Evolutionary conservation across 306 rosid genomes (phyloP).

Genomic region (Crataegus laevigata): DNA sequence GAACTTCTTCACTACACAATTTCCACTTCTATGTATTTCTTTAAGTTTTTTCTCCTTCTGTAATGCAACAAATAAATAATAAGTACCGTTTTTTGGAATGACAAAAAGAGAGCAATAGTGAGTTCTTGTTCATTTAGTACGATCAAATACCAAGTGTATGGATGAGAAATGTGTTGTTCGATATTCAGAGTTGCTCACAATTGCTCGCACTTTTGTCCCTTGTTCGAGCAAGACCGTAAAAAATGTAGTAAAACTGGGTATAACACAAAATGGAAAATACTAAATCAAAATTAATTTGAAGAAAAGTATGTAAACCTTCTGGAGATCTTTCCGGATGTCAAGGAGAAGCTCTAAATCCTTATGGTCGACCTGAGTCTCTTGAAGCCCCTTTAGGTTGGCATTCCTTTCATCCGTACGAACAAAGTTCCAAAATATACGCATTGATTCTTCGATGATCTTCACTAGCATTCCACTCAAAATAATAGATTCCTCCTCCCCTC

Average conservation of each 20-base stretch:
- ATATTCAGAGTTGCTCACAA: too few species aligned
- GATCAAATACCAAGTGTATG: not conserved
- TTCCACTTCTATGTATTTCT: slow-evolving; percentile 59
- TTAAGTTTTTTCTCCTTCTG: slow-evolving; percentile 67
- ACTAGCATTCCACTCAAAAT: slow-evolving; percentile 32
- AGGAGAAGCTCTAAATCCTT: slow-evolving; percentile 29
- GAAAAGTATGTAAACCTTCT: slow-evolving; percentile 40
- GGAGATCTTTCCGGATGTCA: slow-evolving; percentile 36
- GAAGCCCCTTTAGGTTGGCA: slow-evolving; percentile 26
- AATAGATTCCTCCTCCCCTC: slow-evolving; percentile 28
- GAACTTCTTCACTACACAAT: slow-evolving; percentile 68
- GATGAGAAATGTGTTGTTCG: not conserved
- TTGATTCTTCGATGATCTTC: slow-evolving; percentile 55
- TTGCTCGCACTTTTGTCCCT: too few species aligned
- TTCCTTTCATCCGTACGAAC: slow-evolving; percentile 45
- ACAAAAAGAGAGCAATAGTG: too few species aligned
- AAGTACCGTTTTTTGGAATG: not conserved
- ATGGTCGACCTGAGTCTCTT: slow-evolving; percentile 35
- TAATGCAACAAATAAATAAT: not conserved
- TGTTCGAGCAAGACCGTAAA: not conserved
- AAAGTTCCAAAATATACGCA: slow-evolving; percentile 62
- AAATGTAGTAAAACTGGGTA: not conserved
- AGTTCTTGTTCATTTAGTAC: too few species aligned
- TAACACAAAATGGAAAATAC: not conserved
- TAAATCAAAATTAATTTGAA: not conserved